Base-by-base conservation (phyloP, 345 rosid genomes). In the Citrus hindsii region DNA sequence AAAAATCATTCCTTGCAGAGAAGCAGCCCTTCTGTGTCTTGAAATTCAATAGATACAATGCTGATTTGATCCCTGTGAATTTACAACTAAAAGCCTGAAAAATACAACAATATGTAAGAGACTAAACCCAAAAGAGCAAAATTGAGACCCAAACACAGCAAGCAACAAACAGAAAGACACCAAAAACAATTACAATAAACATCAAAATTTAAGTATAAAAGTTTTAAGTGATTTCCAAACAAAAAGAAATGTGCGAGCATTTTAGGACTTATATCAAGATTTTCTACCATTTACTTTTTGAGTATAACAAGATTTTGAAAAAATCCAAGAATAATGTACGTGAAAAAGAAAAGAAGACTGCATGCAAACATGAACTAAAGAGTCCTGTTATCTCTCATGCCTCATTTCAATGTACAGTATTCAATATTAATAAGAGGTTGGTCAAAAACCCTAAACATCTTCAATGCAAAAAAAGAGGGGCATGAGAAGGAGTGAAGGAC, bases 1-100 rank as follows among this genome's bases (percentile, higher is more conserved):
- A 88, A 81, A 87, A 82, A 74, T 83, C 92, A 91, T 94, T 88
- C 95, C 89, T 71, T 55, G 83, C 79, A 55, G 78, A 62, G 82
- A 86, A 78, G 76, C 77, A 82, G 84, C 79, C 65, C 81, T 68
- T 79, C 74, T 79, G 82, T 65, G 80, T 86, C 86, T 88, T 76
- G 83, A 79, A 60, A 83, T 58, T 75, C 73, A 85, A 83, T 60
- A 77, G 77, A 82, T 56, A 32, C 76, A 81, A 74, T 53, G 81
- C 74, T 53, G 79, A 75, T 58, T 77, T 74, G 74, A 72, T 79
- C 77, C 38, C 72, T 70, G 74, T 32, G 40, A 62, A 42, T 40
- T 80, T 75, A 75, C 38, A 73, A 74, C 33, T 72, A 79, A 77
- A 76, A 79, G 85, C 90, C 86, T 85, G 89, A 80, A 84, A 89